Conservation (phyloP, 2,329 filamentous ascomycete genomes). For the Parascedosporium putredinis region DNA sequence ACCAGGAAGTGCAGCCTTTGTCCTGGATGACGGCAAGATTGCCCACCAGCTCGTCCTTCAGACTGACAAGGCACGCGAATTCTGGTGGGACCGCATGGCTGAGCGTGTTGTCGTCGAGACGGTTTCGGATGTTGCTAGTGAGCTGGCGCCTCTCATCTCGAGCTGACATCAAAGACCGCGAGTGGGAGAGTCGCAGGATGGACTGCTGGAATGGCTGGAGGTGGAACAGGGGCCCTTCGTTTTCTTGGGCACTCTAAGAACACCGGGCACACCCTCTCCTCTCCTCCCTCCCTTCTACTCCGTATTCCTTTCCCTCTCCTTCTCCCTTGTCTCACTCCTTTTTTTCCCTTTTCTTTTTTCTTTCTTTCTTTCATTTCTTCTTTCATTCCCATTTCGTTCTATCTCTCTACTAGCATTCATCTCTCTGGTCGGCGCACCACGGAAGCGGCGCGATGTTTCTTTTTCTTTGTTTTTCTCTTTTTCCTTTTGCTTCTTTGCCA, state of each 20-base stretch:
- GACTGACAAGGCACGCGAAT: neutral
- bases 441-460: neutral
- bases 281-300: neutral
- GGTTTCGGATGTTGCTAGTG: constrained; percentile 5
- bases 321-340: neutral
- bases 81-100: neutral
- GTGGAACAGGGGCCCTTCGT: constrained; percentile 3
- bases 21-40: neutral
- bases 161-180: neutral
- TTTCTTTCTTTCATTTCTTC: neutral
- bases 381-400: neutral
- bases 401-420: neutral
- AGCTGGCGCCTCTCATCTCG: constrained; percentile 1
- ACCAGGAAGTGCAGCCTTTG: neutral
- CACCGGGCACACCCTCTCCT: neutral
- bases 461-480: neutral
- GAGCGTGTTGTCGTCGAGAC: neutral
- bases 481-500: neutral
- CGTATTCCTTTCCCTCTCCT: neutral
- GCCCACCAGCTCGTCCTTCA: constrained; percentile 5
- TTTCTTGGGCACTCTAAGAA: neutral
- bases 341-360: neutral
- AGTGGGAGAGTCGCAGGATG: constrained; percentile 2
- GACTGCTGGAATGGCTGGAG: constrained; percentile 8
- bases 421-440: too few species aligned